Evolutionary conservation across 371 early-diverging fungal genomes (phyloP), one percentile per base, ranked within the genome.

Genomic region (Massospora cicadina): DNA sequence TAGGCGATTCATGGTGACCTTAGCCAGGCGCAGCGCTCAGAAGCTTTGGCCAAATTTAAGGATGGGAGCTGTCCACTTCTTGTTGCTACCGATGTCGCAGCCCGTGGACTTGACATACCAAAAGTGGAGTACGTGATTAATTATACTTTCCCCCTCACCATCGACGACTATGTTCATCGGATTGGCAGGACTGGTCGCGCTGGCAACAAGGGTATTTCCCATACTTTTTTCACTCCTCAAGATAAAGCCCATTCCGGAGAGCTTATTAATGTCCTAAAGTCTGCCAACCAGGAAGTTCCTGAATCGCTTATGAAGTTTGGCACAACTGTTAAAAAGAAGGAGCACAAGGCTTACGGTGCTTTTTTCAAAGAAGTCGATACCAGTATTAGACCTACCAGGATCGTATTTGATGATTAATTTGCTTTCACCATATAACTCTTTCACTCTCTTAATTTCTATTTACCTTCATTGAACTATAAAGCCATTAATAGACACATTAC

Each of bases 111-210:
- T 67, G 97, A 98, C 77, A 90, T 99, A 68, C 93, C 96, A 33
- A 86, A 92, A 65, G 91, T 99, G n/a, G 90, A 91, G 67, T 87
- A 90, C 70, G 99, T 99, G 13, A 89, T 99, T 75, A 99, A 98
- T 76, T 83, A 90, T 68, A 95, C 96, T 43, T 95, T 98, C 77
- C 99, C 99, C 7, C 76, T 90, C 68, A 93, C 92, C 58, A 90
- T 92, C 64, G 97, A 98, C 70, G 90, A 91, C 67, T 96, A 89
- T 75, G 87, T 93, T 58, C 95, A 93, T 72, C 86, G 96, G 66
- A 89, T 91, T 63, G 99, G 99, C 53, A 85, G 98, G 68, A 98
- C 99, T 2, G 99, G 93, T 7, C 84, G 98, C 69, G 95, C 92
- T 66, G 97, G 98, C 64, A 83, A 85, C 69, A 81, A 77, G 70